Percentiles rank a stretch among this genome's conserved stretches.
phyloP scores from a whole-genome alignment of 164 flowering plant species.

The Brasenia schreberi region DNA sequence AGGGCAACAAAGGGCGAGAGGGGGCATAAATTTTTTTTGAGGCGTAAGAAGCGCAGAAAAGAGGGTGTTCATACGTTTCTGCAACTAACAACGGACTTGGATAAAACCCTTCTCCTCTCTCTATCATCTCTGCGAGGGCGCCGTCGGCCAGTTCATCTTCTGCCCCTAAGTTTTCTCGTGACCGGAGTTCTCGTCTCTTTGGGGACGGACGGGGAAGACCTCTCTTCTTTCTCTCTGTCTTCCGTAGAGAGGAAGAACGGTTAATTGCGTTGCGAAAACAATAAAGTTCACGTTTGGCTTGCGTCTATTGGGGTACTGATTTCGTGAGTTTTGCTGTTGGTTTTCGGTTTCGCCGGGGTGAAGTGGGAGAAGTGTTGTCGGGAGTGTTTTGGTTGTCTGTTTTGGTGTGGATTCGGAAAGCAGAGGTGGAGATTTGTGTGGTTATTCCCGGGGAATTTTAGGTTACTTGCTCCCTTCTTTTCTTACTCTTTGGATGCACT shows the following conservation, averaged over 20 bases:
- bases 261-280: not conserved
- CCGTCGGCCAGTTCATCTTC: not conserved
- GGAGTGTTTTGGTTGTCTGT: not conserved
- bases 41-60: not conserved
- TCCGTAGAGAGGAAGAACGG: not conserved
- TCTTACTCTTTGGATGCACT: not conserved
- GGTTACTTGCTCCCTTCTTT: not conserved
- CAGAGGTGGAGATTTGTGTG: not conserved
- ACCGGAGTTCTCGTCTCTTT: not conserved
- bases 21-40: too few relatives aligned
- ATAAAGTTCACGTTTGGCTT: not conserved
- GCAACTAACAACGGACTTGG: not conserved
- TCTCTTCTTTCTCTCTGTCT: not conserved
- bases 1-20: too few relatives aligned
- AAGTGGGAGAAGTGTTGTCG: not conserved
- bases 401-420: not conserved
- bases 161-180: not conserved
- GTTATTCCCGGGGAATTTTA: not conserved
- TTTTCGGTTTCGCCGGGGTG: not conserved
- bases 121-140: not conserved
- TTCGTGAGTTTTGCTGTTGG: not conserved
- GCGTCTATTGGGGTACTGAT: not conserved
- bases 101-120: not conserved
- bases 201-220: not conserved
- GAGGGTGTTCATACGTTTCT: not conserved